phyloP scores from a whole-genome alignment of 192 early-diverging fungal species.

The Coemansia sp. region DNA sequence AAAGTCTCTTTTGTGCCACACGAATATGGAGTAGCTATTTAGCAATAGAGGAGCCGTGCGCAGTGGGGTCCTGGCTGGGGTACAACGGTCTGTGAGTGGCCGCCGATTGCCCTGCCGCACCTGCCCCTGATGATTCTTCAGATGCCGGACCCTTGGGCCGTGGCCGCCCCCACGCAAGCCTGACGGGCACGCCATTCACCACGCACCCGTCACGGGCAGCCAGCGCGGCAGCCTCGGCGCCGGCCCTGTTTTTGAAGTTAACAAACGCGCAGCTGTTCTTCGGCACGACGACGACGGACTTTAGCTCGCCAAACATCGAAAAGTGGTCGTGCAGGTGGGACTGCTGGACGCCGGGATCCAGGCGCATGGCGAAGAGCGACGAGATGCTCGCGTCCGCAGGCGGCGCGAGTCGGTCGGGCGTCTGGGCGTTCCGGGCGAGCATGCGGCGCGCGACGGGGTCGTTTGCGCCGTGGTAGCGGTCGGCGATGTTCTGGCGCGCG shows the following conservation, averaged over 20 bases:
- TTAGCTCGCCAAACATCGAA: slow-evolving; percentile 83
- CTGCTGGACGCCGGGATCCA: slow-evolving; percentile 71
- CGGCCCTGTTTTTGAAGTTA: slow-evolving; percentile 75
- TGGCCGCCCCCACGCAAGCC: slow-evolving; percentile 84
- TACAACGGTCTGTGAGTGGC: slow-evolving; percentile 22
- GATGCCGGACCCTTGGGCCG: slow-evolving; percentile 67
- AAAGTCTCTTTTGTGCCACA: too few relatives aligned
- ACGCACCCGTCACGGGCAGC: slow-evolving; percentile 71
- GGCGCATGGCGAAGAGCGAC: slow-evolving; percentile 80
- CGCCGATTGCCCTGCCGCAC: not conserved
- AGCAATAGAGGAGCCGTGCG: slow-evolving; percentile 49
- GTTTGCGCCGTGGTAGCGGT: slow-evolving; percentile 92
- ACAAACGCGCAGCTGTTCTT: slow-evolving; percentile 89
- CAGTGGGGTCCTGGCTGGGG: slow-evolving; percentile 60
- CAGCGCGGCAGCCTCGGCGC: slow-evolving; percentile 83
- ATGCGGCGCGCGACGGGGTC: slow-evolving; percentile 93
- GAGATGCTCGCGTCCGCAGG: slow-evolving; percentile 84
- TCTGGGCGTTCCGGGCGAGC: slow-evolving; percentile 57
- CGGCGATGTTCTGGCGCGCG: slow-evolving; percentile 89
- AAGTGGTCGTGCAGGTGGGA: slow-evolving; percentile 71
- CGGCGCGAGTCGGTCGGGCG: slow-evolving; percentile 49
- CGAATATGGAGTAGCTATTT: too few relatives aligned
- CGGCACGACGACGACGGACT: slow-evolving; percentile 76
- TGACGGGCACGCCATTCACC: slow-evolving; percentile 68
- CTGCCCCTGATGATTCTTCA: slow-evolving; percentile 22